phyloP scores from a whole-genome alignment of 257 asterid genomes.

The Anisodus tanguticus region DNA sequence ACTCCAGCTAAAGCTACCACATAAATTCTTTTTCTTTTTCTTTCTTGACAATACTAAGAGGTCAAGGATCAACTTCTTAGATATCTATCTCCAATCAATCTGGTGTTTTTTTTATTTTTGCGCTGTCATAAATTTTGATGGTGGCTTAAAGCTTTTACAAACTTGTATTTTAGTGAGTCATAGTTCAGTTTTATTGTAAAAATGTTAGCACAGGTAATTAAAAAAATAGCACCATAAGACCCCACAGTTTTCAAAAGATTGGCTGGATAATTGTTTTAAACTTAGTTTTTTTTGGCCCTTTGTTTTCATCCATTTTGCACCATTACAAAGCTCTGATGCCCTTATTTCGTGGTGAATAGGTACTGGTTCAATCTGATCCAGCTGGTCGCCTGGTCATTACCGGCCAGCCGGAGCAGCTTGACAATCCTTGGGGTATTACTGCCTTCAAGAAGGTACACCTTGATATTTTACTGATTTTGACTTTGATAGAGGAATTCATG shows the following conservation, averaged over 20 bases:
- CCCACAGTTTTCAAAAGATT: not conserved
- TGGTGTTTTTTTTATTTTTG: not conserved
- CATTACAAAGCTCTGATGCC: not conserved
- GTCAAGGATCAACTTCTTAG: not conserved
- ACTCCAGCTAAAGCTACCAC: not conserved
- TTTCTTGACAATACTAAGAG: not conserved
- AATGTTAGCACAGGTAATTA: not conserved
- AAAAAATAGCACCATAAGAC: not conserved
- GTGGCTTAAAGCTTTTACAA: not conserved
- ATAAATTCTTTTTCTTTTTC: not conserved
- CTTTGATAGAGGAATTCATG: not conserved
- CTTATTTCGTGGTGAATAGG: constrained; percentile 48
- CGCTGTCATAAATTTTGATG: not conserved
- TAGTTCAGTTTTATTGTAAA: not conserved
- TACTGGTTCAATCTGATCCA: constrained; percentile 81
- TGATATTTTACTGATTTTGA: constrained; percentile 1
- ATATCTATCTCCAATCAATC: not conserved
- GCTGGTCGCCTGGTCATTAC: constrained; percentile 82
- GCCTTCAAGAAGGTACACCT: constrained; percentile 68
- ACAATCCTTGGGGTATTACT: constrained; percentile 91
- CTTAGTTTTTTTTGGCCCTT: not conserved
- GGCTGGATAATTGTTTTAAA: not conserved
- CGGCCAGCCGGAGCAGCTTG: constrained; percentile 78
- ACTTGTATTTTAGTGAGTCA: not conserved
- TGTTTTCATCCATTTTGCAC: not conserved